These are phyloP conservation scores for Lachnellula cervina DNA, from an alignment of 2,329 filamentous ascomycete genomes.

Conservation along the genomic window DNA sequence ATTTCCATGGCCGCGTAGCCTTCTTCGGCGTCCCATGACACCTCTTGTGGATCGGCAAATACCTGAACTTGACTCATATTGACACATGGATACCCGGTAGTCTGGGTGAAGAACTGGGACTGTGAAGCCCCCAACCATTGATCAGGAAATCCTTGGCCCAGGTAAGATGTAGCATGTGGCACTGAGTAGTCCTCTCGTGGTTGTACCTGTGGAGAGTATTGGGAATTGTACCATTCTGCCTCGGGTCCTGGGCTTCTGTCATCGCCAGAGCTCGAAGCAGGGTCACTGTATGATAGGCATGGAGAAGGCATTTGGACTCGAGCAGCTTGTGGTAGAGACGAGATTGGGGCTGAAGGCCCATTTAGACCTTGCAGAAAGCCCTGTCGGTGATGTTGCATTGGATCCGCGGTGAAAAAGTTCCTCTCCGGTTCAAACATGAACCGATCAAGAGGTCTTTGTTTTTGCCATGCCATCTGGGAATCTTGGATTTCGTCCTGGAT, in stretches of 20 bases:
- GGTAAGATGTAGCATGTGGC: constrained; percentile 2
- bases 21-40: constrained; percentile 3
- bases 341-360: constrained; percentile 10
- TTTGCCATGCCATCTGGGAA: constrained; percentile 1
- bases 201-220: constrained; percentile 12
- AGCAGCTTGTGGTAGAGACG: constrained; percentile 14
- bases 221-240: constrained; percentile 15
- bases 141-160: constrained; percentile 10
- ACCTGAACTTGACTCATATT: constrained; percentile 27
- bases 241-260: constrained; percentile 20
- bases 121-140: background rate
- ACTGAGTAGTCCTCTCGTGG: constrained; percentile 11
- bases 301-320: constrained; percentile 20
- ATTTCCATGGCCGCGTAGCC: constrained; percentile 14
- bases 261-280: constrained; percentile 19
- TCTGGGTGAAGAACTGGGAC: background rate
- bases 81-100: constrained; percentile 14
- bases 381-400: background rate
- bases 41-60: constrained; percentile 22
- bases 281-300: constrained; percentile 20
- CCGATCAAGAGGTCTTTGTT: constrained; percentile 17
- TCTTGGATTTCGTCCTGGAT: background rate
- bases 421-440: constrained; percentile 17
- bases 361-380: background rate
- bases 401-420: constrained; percentile 13